Percentiles rank a stretch among this genome's conserved stretches.
Conservation (phyloP, 805 yeast species). For the Pichia thaimueangensis region DNA sequence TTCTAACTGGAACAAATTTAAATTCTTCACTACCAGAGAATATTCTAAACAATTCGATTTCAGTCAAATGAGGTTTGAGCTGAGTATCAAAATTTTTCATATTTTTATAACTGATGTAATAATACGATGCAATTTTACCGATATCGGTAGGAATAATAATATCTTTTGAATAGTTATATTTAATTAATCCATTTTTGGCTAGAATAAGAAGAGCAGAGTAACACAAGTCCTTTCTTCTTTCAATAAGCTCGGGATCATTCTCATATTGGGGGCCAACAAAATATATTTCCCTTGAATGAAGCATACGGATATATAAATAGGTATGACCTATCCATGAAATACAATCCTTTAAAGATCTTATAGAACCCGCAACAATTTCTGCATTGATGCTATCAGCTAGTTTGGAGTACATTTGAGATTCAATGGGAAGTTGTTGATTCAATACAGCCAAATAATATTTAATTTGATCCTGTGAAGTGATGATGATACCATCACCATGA, state of each 20-base stretch:
- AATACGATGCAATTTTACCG: conserved; percentile 82
- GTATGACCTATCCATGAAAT: conserved; percentile 74
- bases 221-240: conserved; percentile 58
- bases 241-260: conserved; percentile 40
- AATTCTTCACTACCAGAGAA: conserved; percentile 85
- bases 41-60: conserved; percentile 68
- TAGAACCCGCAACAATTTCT: conserved; percentile 70
- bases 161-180: conserved; percentile 49
- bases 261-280: conserved; percentile 64
- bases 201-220: conserved; percentile 71
- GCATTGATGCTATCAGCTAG: conserved; percentile 79
- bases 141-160: conserved; percentile 53
- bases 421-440: conserved; percentile 88
- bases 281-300: conserved; percentile 63
- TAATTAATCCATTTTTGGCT: conserved; percentile 48
- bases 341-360: conserved; percentile 58
- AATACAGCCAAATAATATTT: conserved; percentile 86
- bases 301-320: conserved; percentile 75
- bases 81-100: conserved; percentile 59
- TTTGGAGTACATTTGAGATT: conserved; percentile 70
- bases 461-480: conserved; percentile 78
- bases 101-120: conserved; percentile 71
- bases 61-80: conserved; percentile 57
- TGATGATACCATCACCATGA: conserved; percentile 89
- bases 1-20: conserved; percentile 73